These are phyloP conservation scores for Viola pubescens DNA, from an alignment of 441 rosid genomes.

Conservation along the genomic window DNA sequence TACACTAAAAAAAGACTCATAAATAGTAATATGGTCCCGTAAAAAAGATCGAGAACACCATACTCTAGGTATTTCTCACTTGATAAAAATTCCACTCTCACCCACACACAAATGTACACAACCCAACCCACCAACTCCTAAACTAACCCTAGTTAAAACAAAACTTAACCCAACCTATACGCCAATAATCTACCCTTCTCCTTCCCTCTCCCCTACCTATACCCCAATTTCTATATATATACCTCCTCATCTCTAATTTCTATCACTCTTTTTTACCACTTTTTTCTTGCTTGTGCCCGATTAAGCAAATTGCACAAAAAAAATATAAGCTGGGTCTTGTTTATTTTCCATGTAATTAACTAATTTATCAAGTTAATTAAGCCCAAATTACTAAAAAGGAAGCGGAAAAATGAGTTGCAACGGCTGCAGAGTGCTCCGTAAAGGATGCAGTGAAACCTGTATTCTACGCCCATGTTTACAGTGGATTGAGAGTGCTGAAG, in stretches of 20 bases:
- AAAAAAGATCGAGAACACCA: too few species aligned
- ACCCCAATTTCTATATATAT: not conserved
- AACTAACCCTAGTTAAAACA: constrained; percentile 31
- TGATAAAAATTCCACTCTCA: not conserved
- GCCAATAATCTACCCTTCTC: not conserved
- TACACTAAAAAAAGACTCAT: too few species aligned
- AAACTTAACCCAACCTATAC: constrained; percentile 2
- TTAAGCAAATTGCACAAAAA: too few species aligned
- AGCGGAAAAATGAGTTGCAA: constrained; percentile 45
- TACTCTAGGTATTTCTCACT: too few species aligned
- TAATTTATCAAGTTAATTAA: not conserved
- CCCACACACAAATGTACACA: constrained; percentile 7
- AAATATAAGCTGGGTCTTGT: not conserved
- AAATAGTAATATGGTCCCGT: too few species aligned
- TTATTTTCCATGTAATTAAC: constrained; percentile 18
- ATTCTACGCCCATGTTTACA: constrained; percentile 46
- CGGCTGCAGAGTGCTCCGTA: constrained; percentile 55
- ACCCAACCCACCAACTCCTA: not conserved
- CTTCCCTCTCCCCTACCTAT: not conserved
- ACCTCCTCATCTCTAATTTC: not conserved
- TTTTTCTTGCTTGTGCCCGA: not conserved
- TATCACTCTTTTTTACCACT: constrained; percentile 12
- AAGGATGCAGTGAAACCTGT: constrained; percentile 53
- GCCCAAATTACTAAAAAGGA: not conserved
- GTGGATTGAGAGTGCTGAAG: constrained; percentile 46